These are phyloP conservation scores for Agaricus sinodeliciosus DNA, from an alignment of 768 basidiomycete species.

Conservation along the genomic window DNA sequence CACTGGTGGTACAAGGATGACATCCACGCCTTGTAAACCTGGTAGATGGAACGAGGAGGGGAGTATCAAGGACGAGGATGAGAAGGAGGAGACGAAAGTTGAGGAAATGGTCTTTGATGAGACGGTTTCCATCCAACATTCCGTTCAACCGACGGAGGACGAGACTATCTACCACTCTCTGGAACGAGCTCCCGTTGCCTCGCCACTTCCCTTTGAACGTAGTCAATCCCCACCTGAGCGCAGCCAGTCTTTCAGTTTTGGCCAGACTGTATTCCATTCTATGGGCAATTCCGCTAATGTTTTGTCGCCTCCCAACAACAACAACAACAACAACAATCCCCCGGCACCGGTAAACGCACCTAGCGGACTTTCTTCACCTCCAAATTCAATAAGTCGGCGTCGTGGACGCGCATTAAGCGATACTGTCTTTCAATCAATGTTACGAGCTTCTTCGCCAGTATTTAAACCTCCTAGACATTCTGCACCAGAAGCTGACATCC, in stretches of 20 bases:
- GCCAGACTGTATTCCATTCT: slow-evolving; percentile 57
- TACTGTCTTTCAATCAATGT: slow-evolving; percentile 54
- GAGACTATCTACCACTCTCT: slow-evolving; percentile 40
- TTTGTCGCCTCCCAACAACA: slow-evolving; percentile 21
- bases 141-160: slow-evolving; percentile 23
- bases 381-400: slow-evolving; percentile 26
- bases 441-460: slow-evolving; percentile 29
- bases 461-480: slow-evolving; percentile 8
- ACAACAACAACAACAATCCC: slow-evolving; percentile 24
- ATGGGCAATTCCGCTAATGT: slow-evolving; percentile 21
- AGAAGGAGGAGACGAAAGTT: slow-evolving; percentile 13
- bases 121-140: slow-evolving; percentile 15
- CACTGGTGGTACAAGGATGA: slow-evolving; percentile 23
- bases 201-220: slow-evolving; percentile 40
- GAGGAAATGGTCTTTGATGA: slow-evolving; percentile 16
- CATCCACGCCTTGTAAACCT: slow-evolving; percentile 36
- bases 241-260: slow-evolving; percentile 64
- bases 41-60: slow-evolving; percentile 30
- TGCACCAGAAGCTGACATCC: slow-evolving; percentile 55
- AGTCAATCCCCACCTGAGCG: slow-evolving; percentile 57
- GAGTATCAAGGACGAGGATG: slow-evolving; percentile 11
- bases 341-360: slow-evolving; percentile 11
- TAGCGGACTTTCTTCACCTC: slow-evolving; percentile 9
- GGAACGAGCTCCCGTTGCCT: slow-evolving; percentile 31
- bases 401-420: slow-evolving; percentile 57